A percentile compares a stretch with the other conserved stretches of the same genome.
Conservation (phyloP, 805 yeast species). For the Torulaspora delbrueckii region DNA sequence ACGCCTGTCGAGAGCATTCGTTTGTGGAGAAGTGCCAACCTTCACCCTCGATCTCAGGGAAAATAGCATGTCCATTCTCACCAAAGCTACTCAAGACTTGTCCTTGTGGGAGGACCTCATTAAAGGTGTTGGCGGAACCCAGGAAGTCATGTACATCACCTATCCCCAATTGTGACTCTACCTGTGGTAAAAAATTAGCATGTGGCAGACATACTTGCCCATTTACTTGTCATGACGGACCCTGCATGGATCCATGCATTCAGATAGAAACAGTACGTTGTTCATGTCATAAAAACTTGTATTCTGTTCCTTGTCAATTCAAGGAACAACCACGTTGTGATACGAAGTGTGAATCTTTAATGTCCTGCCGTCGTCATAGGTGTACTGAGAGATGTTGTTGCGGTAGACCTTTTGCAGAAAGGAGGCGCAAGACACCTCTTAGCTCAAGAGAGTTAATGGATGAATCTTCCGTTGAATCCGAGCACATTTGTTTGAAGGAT, state of each 20-base stretch:
- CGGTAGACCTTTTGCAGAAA: conserved; percentile 54
- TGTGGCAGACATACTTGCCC: conserved; percentile 75
- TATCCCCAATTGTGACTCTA: conserved; percentile 64
- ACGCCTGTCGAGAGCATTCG: conserved; percentile 62
- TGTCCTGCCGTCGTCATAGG: conserved; percentile 77
- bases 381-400: conserved; percentile 68
- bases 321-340: conserved; percentile 57
- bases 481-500: conserved; percentile 63
- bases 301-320: conserved; percentile 59
- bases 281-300: conserved; percentile 55
- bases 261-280: conserved; percentile 51
- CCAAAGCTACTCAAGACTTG: conserved; percentile 62
- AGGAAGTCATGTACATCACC: conserved; percentile 69
- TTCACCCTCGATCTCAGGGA: conserved; percentile 24
- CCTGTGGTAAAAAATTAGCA: conserved; percentile 55
- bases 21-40: conserved; percentile 46
- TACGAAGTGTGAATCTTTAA: conserved; percentile 65
- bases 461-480: conserved; percentile 62
- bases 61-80: conserved; percentile 52
- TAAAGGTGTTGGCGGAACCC: conserved; percentile 37
- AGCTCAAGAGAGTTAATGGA: conserved; percentile 38
- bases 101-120: conserved; percentile 68
- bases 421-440: conserved; percentile 42
- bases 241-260: conserved; percentile 63
- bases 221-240: conserved; percentile 70